Base-by-base conservation (phyloP, 2,329 filamentous ascomycete species). In the Gnomoniopsis sp. region DNA sequence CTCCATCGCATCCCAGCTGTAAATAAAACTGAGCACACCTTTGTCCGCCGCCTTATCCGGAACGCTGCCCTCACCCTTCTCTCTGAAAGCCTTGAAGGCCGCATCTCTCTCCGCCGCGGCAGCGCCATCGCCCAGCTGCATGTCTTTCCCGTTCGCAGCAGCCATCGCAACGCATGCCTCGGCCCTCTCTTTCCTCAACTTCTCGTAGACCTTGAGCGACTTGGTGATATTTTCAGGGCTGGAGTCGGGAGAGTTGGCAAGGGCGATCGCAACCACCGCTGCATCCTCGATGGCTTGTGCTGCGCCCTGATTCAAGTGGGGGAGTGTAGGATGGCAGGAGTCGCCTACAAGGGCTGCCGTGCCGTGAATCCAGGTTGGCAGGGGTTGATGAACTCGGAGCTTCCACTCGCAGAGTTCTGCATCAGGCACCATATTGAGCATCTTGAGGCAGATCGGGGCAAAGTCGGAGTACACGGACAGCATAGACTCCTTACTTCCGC, bases 391-490 rank as follows among this genome's bases (percentile, higher is more conserved):
- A 4, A 84, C 80, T 26, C 84, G 75, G 48, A 89, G 72, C 63
- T 84, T 85, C 83, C 86, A 89, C 68, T 89, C 85, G 63, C 85
- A 83, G 6, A 89, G 80, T 63, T 86, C 84, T 6, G 80, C 82
- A n/a, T 84, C 85, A 0, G 84, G 84, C 0, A 87, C 85, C 17
- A 85, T 73, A 60, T 84, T 74, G 15, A 88, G 74, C 80, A 88
- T 81, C 22, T 79, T 77, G 61, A 81, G 79, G 2, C 88, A 78
- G 67, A 80, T 78, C 1, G 85, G 84, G 58, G 82, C 86, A 68
- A 87, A 89, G 58, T 83, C 82, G 1, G 69, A 69, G 65, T 82
- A 89, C 0, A 85, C 79, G 1, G 77, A 68, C 62, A 88, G 67
- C 84, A 89, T 88, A 14, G 79, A 79, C 50, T 76, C 72, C 66